Evolutionary conservation across 2,329 filamentous ascomycete species (phyloP).

Genomic region (Neocatenulostroma microsporum): DNA sequence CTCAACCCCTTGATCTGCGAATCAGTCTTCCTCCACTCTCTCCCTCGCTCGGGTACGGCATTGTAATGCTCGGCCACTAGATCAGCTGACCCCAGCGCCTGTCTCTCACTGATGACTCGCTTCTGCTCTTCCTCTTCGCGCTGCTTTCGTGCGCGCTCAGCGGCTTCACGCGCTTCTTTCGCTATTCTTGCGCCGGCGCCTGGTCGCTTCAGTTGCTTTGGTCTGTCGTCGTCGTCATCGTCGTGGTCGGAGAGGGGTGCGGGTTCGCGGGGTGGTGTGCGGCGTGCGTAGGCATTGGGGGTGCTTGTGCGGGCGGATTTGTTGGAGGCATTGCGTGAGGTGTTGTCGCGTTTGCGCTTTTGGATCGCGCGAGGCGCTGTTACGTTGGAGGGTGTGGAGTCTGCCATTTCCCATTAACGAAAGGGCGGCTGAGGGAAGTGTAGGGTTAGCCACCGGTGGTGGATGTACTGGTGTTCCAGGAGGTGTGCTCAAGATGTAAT

Average conservation of each 20-base stretch:
- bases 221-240: constrained; percentile 13
- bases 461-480: too few relatives aligned
- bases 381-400: constrained; percentile 15
- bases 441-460: too few relatives aligned
- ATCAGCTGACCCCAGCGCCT: too few relatives aligned
- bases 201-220: constrained; percentile 29
- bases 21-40: constrained; percentile 90
- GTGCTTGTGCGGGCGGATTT: constrained; percentile 20
- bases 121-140: constrained; percentile 23
- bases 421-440: too few relatives aligned
- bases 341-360: constrained; percentile 27
- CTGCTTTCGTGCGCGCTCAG: constrained; percentile 23
- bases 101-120: constrained; percentile 22
- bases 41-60: constrained; percentile 81
- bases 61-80: constrained; percentile 94
- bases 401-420: too few relatives aligned
- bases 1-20: constrained; percentile 91
- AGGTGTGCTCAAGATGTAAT: too few relatives aligned
- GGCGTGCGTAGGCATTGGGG: constrained; percentile 26
- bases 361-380: constrained; percentile 10
- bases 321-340: constrained; percentile 19
- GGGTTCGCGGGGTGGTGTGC: constrained; percentile 24
- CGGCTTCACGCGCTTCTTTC: too few relatives aligned
- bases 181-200: constrained; percentile 50
- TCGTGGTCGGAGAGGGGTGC: constrained; percentile 8